Evolutionary conservation across 2,329 filamentous ascomycete species (phyloP), one percentile per base, ranked within the genome.

Genomic region (Rutstroemia sp.): DNA sequence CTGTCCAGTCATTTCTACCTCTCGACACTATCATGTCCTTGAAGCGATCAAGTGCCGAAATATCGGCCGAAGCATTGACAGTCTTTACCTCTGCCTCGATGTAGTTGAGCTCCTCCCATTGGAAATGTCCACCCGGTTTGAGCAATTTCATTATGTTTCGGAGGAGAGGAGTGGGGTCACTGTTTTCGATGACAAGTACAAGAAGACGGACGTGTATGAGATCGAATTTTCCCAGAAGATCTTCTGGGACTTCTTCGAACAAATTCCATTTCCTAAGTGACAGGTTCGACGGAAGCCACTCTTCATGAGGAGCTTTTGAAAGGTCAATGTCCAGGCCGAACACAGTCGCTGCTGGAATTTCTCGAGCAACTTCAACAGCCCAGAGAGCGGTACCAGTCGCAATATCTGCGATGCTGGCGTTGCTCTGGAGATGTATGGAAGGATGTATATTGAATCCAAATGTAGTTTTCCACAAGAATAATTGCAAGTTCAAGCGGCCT

Each of bases 51-150:
- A 45, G 19, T 12, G 17, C 42, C 2, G 19, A 12, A 12, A 21
- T 45, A 12, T 45, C 23, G 5, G 42, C 19, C 23, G 42, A 23
- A 21, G 7, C 14, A 39, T 49, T 14, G 17, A 23, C 34, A 6
- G 34, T 39, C 17, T 39, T 49, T n/a, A 49, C 34, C n/a, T 4
- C 39, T 9, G 17, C 21, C n/a, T 38, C 23, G 30, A 39, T 17
- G 21, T 21, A 39, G 21, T 49, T 21, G 7, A 49, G 48, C 14
- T 49, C 48, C 5, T 49, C 48, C 48, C 48, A 49, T 14, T 49
- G 48, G 8, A 49, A 27, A 49, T 49, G 40, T 39, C 48, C 48
- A n/a, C 48, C 48, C 7, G 48, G 48, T 39, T 49, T 49, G 48
- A 49, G 48, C 21, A 49, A 34, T 39, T 49, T 49, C 30, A 49